A percentile compares a stretch with the other conserved stretches of the same genome.
Conservation (phyloP, 106 monocot genomes). For the Phalaenopsis equestris region DNA sequence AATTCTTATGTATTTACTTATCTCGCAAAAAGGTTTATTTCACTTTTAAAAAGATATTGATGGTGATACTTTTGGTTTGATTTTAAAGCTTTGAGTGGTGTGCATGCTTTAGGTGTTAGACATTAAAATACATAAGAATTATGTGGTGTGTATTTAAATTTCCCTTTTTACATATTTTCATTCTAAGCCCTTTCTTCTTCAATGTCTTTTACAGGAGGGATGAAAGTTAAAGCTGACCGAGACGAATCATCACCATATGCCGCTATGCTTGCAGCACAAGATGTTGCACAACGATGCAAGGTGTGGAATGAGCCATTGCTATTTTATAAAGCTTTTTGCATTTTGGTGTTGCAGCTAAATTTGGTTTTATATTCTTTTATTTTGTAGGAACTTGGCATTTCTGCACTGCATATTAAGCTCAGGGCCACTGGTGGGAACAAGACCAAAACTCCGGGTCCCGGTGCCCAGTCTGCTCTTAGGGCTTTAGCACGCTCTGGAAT, state of each 20-base stretch:
- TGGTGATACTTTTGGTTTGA: too few species aligned
- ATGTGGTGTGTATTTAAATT: too few species aligned
- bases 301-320: neutral
- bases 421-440: conserved; percentile 59
- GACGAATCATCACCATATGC: conserved; percentile 81
- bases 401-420: conserved; percentile 56
- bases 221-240: conserved; percentile 76
- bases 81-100: too few species aligned
- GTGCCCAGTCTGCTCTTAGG: conserved; percentile 51
- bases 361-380: neutral
- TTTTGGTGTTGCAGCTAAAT: neutral
- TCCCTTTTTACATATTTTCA: too few species aligned
- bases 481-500: conserved; percentile 40
- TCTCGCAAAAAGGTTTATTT: too few species aligned
- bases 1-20: too few species aligned
- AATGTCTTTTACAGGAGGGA: conserved; percentile 36
- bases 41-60: too few species aligned
- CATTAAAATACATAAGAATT: too few species aligned
- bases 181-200: neutral
- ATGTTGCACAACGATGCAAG: conserved; percentile 36
- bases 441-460: conserved; percentile 58
- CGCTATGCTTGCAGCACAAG: conserved; percentile 77
- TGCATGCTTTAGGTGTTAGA: too few species aligned
- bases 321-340: neutral
- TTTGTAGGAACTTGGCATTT: conserved; percentile 44